phyloP scores from a whole-genome alignment of 805 yeast genomes.

The Myxozyma kluyveri region DNA sequence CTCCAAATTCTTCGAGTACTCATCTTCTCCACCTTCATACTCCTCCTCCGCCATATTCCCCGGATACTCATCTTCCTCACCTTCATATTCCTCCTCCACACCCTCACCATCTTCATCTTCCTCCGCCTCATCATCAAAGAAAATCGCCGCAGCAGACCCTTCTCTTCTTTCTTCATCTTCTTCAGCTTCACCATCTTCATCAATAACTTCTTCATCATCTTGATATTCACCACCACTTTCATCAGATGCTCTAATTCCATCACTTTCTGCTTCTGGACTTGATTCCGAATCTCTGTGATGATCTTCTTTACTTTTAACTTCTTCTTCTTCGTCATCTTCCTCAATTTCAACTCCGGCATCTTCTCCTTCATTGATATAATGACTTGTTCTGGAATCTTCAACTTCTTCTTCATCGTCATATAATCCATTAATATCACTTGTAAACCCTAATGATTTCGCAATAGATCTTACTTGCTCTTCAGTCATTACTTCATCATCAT shows the following conservation, averaged over 20 bases:
- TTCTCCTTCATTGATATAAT: not conserved
- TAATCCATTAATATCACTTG: not conserved
- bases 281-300: slow-evolving; percentile 2
- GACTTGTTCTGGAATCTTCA: not conserved
- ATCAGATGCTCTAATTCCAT: slow-evolving; percentile 2
- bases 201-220: slow-evolving; percentile 14
- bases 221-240: slow-evolving; percentile 7
- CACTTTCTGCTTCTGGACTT: slow-evolving; percentile 1
- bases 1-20: not conserved
- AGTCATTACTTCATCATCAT: not conserved
- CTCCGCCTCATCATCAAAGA: not conserved
- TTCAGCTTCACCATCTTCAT: no score
- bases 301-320: not conserved
- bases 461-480: not conserved
- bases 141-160: not conserved
- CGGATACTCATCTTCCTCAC: not conserved
- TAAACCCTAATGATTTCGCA: not conserved
- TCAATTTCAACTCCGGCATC: not conserved
- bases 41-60: not conserved
- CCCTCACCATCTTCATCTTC: not conserved
- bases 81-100: not conserved
- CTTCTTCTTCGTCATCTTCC: not conserved
- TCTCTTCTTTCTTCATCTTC: not conserved
- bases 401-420: not conserved
- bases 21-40: not conserved